phyloP scores from a whole-genome alignment of 257 asterid species.

The Gardenia jasminoides region DNA sequence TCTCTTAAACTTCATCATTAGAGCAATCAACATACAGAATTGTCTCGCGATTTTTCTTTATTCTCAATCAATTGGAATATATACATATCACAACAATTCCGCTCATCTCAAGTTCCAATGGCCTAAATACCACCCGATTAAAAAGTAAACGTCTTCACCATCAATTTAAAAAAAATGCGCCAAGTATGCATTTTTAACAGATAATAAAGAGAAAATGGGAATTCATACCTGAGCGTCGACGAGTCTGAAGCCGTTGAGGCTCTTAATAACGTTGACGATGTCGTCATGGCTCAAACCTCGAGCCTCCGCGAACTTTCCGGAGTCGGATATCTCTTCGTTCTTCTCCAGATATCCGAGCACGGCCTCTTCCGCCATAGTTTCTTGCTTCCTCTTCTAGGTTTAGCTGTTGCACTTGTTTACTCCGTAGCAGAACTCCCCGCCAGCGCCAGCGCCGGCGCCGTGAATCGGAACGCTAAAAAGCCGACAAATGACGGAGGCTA shows the following conservation, averaged over 20 bases:
- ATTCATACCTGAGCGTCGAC: conserved; percentile 64
- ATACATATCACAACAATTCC: not conserved
- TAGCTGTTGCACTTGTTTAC: not conserved
- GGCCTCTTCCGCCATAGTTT: conserved; percentile 79
- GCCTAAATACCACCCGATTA: not conserved
- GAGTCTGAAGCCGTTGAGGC: conserved; percentile 73
- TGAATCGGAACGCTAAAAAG: not conserved
- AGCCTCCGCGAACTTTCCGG: conserved; percentile 68
- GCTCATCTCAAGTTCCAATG: not conserved
- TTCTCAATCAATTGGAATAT: not conserved
- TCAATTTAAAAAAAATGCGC: too few relatives aligned
- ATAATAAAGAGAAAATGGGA: not conserved
- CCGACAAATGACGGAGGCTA: not conserved
- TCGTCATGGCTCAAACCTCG: conserved; percentile 75
- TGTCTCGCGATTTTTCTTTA: not conserved
- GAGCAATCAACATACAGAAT: not conserved
- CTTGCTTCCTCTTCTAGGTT: not conserved
- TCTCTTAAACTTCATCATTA: not conserved
- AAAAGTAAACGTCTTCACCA: not conserved
- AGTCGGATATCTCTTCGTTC: conserved; percentile 59
- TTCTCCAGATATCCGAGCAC: conserved; percentile 58
- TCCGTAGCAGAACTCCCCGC: not conserved
- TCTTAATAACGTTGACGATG: conserved; percentile 71
- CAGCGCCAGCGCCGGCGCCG: not conserved
- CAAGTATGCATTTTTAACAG: not conserved